phyloP scores from a whole-genome alignment of 495 filamentous ascomycete species.

The Aspergillus carlsbadensis region DNA sequence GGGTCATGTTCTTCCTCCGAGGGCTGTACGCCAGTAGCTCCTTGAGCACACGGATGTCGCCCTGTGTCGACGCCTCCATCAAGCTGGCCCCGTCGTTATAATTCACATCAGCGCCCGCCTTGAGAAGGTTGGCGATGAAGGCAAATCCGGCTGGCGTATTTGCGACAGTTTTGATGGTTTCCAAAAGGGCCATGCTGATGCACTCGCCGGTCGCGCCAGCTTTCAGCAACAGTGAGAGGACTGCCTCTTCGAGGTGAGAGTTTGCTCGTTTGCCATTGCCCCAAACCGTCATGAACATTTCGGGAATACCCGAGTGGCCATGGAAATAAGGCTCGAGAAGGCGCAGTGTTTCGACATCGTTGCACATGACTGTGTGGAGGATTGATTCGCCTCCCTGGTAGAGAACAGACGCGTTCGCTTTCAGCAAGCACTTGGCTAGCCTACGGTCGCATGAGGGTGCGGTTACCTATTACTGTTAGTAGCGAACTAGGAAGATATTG shows the following conservation, averaged over 20 bases:
- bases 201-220: constrained; percentile 5
- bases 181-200: constrained; percentile 8
- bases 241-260: constrained; percentile 10
- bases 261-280: constrained; percentile 6
- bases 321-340: constrained; percentile 7
- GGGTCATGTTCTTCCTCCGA: not conserved
- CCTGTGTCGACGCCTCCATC: constrained; percentile 2
- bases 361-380: constrained; percentile 8
- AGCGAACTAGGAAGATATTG: not conserved
- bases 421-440: not conserved
- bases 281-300: constrained; percentile 11
- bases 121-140: constrained; percentile 6
- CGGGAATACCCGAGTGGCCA: not conserved
- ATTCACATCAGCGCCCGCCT: constrained; percentile 13
- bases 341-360: constrained; percentile 3
- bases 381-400: constrained; percentile 11
- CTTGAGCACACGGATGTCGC: not conserved
- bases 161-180: constrained; percentile 3
- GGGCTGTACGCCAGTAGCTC: constrained; percentile 2
- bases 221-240: constrained; percentile 3
- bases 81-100: constrained; percentile 7
- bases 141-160: not conserved
- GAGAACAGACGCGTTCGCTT: constrained; percentile 7
- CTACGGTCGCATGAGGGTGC: constrained; percentile 1
- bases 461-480: constrained; percentile 2